Evolutionary conservation across 78 protist genomes (phyloP).

Genomic region (Polysphondylium violaceum): DNA sequence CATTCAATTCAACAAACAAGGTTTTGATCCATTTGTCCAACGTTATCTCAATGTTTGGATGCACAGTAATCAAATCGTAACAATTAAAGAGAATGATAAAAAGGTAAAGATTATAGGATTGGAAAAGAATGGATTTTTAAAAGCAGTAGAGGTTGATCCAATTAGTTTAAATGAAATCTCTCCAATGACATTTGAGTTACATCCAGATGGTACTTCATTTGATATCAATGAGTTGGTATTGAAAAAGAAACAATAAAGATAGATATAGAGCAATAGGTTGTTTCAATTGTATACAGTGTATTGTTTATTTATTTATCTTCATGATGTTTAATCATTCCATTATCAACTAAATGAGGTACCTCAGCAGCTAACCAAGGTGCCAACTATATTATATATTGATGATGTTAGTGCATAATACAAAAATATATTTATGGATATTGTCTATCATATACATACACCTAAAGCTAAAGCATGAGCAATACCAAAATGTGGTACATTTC

Average conservation of each 20-base stretch:
- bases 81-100: slow-evolving; percentile 10
- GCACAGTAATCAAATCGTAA: slow-evolving; percentile 45
- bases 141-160: slow-evolving; percentile 17
- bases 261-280: background rate
- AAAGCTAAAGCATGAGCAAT: slow-evolving; percentile 98
- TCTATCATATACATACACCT: slow-evolving; percentile 85
- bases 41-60: slow-evolving; percentile 40
- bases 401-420: background rate
- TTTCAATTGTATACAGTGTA: background rate
- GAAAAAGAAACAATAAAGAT: slow-evolving; percentile 24
- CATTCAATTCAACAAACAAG: slow-evolving; percentile 25
- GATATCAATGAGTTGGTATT: slow-evolving; percentile 48
- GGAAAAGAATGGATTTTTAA: slow-evolving; percentile 18
- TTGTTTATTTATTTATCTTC: slow-evolving; percentile 59
- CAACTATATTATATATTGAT: slow-evolving; percentile 55
- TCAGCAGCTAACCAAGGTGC: slow-evolving; percentile 99
- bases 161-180: slow-evolving; percentile 15
- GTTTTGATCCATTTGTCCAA: slow-evolving; percentile 28
- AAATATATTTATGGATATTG: background rate
- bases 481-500: slow-evolving; percentile 97
- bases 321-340: slow-evolving; percentile 44
- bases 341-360: slow-evolving; percentile 93
- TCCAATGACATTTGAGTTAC: background rate
- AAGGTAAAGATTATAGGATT: slow-evolving; percentile 52
- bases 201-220: slow-evolving; percentile 80